A percentile compares a stretch with the other conserved stretches of the same genome.
Evolutionary conservation across 345 rosid species (phyloP).

Genomic region (Eutrema heterophyllum): DNA sequence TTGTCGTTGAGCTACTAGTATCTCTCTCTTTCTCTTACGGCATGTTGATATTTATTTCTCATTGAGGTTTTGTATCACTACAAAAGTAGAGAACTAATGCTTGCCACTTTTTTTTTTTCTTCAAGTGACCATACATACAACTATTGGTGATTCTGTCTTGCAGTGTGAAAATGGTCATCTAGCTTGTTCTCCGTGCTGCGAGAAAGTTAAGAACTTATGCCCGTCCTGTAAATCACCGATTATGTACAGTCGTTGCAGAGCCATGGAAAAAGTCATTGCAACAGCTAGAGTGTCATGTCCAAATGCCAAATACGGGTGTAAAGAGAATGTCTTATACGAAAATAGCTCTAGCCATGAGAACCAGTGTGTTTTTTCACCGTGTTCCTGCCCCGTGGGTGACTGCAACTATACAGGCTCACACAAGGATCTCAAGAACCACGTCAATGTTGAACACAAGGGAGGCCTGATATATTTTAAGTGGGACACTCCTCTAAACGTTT

Average conservation of each 20-base stretch:
- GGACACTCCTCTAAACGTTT: neutral
- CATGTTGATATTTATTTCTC: neutral
- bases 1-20: too few relatives aligned
- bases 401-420: neutral
- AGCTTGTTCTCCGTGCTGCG: conserved; percentile 42
- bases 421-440: neutral
- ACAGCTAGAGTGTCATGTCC: neutral
- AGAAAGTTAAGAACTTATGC: conserved; percentile 31
- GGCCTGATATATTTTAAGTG: too few relatives aligned
- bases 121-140: too few relatives aligned
- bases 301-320: neutral
- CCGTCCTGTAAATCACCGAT: conserved; percentile 34
- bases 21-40: too few relatives aligned
- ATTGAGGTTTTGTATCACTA: too few relatives aligned
- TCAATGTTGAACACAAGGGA: too few relatives aligned
- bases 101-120: too few relatives aligned
- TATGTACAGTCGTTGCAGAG: conserved; percentile 21
- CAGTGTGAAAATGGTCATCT: too few relatives aligned
- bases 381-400: neutral
- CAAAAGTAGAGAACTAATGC: too few relatives aligned
- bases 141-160: too few relatives aligned
- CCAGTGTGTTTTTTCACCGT: neutral
- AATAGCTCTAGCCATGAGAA: neutral
- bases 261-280: neutral
- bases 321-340: neutral